phyloP scores from a whole-genome alignment of 257 asterid genomes.

The Coffea eugenioides region DNA sequence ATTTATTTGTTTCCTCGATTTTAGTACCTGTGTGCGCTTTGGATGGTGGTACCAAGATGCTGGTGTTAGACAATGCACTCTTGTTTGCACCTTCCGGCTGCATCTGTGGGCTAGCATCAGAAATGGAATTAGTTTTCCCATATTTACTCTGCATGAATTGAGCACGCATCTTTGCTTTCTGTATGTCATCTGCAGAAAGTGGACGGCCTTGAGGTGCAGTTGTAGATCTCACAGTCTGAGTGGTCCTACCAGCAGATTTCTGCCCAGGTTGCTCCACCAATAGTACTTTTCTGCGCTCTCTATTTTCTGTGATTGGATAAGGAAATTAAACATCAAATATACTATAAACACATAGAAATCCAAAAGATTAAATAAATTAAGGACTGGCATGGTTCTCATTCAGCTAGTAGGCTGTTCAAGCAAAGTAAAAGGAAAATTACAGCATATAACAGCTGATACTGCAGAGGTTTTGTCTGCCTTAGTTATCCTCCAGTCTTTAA shows the following conservation, averaged over 20 bases:
- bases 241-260: constrained; percentile 53
- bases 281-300: constrained; percentile 84
- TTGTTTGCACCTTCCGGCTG: constrained; percentile 53
- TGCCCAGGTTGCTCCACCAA: constrained; percentile 93
- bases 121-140: constrained; percentile 45
- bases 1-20: constrained; percentile 35
- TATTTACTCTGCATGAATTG: constrained; percentile 75
- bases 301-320: constrained; percentile 62
- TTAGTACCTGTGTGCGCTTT: constrained; percentile 22
- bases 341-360: constrained; percentile 10
- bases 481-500: neutral
- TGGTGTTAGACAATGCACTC: constrained; percentile 36
- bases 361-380: too few relatives aligned
- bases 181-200: constrained; percentile 99
- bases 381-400: neutral
- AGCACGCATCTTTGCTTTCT: constrained; percentile 96
- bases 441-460: neutral
- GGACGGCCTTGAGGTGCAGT: constrained; percentile 78
- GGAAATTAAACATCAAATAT: constrained; percentile 33
- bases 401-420: neutral
- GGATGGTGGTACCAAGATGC: constrained; percentile 33
- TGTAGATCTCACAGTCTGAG: constrained; percentile 60
- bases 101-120: constrained; percentile 37
- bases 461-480: neutral
- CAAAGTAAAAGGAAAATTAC: neutral